phyloP scores from a whole-genome alignment of 2,329 filamentous ascomycete species.

The Hawksworthiomyces lignivorus region DNA sequence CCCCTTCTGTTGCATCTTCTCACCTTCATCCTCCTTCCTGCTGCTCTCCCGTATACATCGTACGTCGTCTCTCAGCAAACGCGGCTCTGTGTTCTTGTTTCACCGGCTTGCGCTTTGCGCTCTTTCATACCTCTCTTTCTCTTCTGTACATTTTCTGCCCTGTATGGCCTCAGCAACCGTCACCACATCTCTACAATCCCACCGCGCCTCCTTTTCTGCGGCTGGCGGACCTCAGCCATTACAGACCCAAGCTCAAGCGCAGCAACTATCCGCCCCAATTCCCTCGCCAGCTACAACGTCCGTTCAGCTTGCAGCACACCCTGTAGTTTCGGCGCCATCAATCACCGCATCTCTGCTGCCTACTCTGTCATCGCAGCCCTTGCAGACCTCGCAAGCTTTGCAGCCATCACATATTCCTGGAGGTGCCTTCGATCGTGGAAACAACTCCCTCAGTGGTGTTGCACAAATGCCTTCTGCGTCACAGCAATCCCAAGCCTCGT shows the following conservation, averaged over 20 bases:
- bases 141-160: background rate
- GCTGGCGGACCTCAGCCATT: conserved; percentile 11
- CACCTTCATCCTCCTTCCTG: background rate
- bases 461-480: conserved; percentile 19
- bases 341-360: no score
- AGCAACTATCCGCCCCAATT: conserved; percentile 2
- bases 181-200: conserved; percentile 20
- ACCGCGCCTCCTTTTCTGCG: conserved; percentile 20
- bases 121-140: background rate
- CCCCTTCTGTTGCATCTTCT: background rate
- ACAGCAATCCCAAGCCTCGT: conserved; percentile 32
- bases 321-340: background rate
- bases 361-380: conserved; percentile 2
- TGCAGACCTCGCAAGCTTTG: background rate
- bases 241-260: conserved; percentile 9
- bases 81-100: background rate
- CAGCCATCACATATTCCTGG: conserved; percentile 8
- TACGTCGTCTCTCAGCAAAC: background rate
- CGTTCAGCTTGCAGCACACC: conserved; percentile 1
- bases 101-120: background rate
- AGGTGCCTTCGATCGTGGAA: conserved; percentile 15
- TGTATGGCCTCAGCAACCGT: conserved; percentile 30
- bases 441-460: conserved; percentile 7
- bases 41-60: background rate
- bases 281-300: conserved; percentile 1